These are phyloP conservation scores for Magnolia changhungtana DNA, from an alignment of 164 flowering plant species.

Conservation along the genomic window DNA sequence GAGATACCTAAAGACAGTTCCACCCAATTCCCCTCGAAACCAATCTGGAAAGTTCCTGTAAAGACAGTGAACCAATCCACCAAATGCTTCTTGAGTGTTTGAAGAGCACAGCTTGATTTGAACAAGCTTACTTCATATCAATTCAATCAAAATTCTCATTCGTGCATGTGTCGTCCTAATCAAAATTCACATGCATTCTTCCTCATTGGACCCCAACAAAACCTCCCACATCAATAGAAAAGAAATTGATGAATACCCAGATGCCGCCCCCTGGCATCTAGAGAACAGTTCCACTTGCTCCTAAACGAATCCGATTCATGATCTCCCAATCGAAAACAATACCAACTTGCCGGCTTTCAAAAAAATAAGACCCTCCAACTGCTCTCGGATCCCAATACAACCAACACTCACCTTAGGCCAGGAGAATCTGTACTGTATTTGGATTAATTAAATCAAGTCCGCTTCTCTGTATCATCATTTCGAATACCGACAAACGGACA, in stretches of 20 bases:
- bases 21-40: constrained; percentile 1
- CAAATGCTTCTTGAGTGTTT: constrained; percentile 1
- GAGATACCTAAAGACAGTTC: background rate
- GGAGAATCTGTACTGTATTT: constrained; percentile 14
- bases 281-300: constrained; percentile 10
- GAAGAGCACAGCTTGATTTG: background rate
- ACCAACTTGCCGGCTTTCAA: background rate
- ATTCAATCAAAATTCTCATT: background rate
- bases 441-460: constrained; percentile 9
- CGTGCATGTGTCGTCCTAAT: background rate
- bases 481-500: constrained; percentile 47
- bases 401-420: constrained; percentile 1
- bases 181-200: background rate
- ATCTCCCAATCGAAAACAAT: constrained; percentile 2
- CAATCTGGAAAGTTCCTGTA: constrained; percentile 1
- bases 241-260: constrained; percentile 11
- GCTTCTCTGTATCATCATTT: constrained; percentile 22
- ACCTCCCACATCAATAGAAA: background rate
- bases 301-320: background rate
- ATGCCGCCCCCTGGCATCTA: background rate
- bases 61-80: background rate
- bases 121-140: background rate
- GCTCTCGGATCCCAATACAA: constrained; percentile 7
- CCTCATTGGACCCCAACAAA: background rate
- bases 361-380: constrained; percentile 5